phyloP scores from a whole-genome alignment of 768 basidiomycete species.

The Lentinula boryana region DNA sequence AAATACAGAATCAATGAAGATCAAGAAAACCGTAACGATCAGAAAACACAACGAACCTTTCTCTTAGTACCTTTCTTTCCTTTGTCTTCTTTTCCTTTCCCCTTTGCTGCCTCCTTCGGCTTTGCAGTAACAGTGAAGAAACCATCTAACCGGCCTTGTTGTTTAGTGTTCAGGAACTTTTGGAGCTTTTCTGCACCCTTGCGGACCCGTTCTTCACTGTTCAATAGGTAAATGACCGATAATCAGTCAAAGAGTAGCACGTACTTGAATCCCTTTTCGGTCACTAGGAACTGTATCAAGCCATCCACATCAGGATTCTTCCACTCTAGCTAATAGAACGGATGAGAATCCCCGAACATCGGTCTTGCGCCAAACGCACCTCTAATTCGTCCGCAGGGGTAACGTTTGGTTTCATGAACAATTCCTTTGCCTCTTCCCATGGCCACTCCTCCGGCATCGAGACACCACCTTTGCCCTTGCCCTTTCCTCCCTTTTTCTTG shows the following conservation, averaged over 20 bases:
- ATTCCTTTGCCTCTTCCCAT: constrained; percentile 89
- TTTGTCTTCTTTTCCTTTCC: constrained; percentile 26
- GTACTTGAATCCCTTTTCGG: constrained; percentile 96
- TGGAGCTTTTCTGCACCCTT: constrained; percentile 91
- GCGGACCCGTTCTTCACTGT: constrained; percentile 92
- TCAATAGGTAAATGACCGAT: constrained; percentile 5
- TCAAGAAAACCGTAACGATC: neutral
- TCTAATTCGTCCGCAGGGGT: constrained; percentile 80
- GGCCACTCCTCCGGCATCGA: constrained; percentile 93
- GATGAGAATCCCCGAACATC: neutral
- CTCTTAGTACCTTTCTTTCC: constrained; percentile 32
- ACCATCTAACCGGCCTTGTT: constrained; percentile 93
- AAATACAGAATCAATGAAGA: neutral
- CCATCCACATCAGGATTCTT: constrained; percentile 89
- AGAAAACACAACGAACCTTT: constrained; percentile 16
- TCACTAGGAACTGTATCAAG: constrained; percentile 87
- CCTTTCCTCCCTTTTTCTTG: constrained; percentile 36
- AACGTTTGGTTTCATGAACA: constrained; percentile 91
- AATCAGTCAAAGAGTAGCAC: constrained; percentile 17
- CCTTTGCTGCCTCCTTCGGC: constrained; percentile 41
- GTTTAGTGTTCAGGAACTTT: constrained; percentile 83
- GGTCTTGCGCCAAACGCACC: constrained; percentile 33
- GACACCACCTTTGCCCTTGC: constrained; percentile 73
- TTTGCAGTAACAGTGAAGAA: constrained; percentile 73
- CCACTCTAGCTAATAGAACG: constrained; percentile 75